Percentiles rank a stretch among this genome's conserved stretches.
These are phyloP conservation scores for Teunomyces cretensis DNA, from an alignment of 805 yeast genomes.

Conservation along the genomic window DNA sequence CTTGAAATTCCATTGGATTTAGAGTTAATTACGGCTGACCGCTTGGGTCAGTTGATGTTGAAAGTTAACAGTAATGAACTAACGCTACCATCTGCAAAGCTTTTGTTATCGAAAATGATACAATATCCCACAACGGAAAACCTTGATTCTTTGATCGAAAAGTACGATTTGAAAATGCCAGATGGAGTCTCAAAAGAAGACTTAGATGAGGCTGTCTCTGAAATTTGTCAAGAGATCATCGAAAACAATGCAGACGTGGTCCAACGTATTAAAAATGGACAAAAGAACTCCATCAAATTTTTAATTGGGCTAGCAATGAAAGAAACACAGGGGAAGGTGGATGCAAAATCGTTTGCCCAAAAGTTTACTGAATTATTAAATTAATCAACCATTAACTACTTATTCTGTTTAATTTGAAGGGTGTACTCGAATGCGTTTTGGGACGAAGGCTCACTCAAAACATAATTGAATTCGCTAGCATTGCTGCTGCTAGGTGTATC, in stretches of 20 bases:
- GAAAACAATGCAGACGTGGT: slow-evolving; percentile 53
- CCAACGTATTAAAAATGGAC: slow-evolving; percentile 53
- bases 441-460: background rate
- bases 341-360: slow-evolving; percentile 28
- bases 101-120: slow-evolving; percentile 62
- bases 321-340: slow-evolving; percentile 63
- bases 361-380: slow-evolving; percentile 24
- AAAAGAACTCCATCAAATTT: slow-evolving; percentile 68
- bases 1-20: slow-evolving; percentile 37
- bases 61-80: slow-evolving; percentile 48
- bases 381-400: background rate
- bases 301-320: slow-evolving; percentile 86
- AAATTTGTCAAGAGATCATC: slow-evolving; percentile 48
- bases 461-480: background rate
- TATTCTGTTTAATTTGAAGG: slow-evolving; percentile 12
- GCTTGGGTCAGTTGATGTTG: slow-evolving; percentile 55
- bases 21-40: slow-evolving; percentile 30
- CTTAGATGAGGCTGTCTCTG: slow-evolving; percentile 31
- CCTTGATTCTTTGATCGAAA: slow-evolving; percentile 49
- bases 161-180: slow-evolving; percentile 47
- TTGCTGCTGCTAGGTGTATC: background rate
- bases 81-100: slow-evolving; percentile 68
- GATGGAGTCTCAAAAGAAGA: slow-evolving; percentile 29
- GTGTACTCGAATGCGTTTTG: slow-evolving; percentile 13
- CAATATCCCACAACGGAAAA: slow-evolving; percentile 34